A percentile compares a stretch with the other conserved stretches of the same genome.
phyloP scores from a whole-genome alignment of 2,329 filamentous ascomycete genomes.

The Paraphoma sp. region DNA sequence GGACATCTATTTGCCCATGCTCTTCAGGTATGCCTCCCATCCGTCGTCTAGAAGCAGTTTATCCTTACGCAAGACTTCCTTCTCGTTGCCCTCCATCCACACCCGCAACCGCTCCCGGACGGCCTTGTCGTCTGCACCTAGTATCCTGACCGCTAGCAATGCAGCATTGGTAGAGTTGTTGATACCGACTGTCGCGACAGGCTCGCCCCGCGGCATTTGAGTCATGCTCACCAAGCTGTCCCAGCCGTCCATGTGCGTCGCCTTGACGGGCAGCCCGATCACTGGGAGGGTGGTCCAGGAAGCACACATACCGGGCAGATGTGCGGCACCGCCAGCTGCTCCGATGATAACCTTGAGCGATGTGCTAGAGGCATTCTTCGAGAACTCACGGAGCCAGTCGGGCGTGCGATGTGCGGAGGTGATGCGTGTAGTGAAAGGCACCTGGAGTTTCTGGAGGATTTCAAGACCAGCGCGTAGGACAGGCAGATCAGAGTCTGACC shows the following conservation, averaged over 20 bases:
- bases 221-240: conserved; percentile 59
- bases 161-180: conserved; percentile 57
- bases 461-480: conserved; percentile 71
- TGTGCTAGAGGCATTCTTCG: conserved; percentile 45
- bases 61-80: conserved; percentile 70
- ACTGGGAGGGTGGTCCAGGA: conserved; percentile 58
- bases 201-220: conserved; percentile 59
- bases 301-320: conserved; percentile 60
- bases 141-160: conserved; percentile 53
- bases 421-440: conserved; percentile 76
- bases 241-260: conserved; percentile 57
- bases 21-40: conserved; percentile 60
- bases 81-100: conserved; percentile 69
- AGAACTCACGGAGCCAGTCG: conserved; percentile 55
- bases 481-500: conserved; percentile 78
- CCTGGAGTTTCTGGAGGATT: conserved; percentile 71
- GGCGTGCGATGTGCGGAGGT: conserved; percentile 72
- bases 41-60: conserved; percentile 62
- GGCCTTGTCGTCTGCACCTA: conserved; percentile 57
- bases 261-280: conserved; percentile 59
- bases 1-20: conserved; percentile 42
- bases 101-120: conserved; percentile 64
- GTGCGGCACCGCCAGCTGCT: conserved; percentile 57
- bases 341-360: conserved; percentile 57
- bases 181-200: conserved; percentile 53